Evolutionary conservation across 2,329 filamentous ascomycete species (phyloP).

Genomic region (Alternaria gansuensis): DNA sequence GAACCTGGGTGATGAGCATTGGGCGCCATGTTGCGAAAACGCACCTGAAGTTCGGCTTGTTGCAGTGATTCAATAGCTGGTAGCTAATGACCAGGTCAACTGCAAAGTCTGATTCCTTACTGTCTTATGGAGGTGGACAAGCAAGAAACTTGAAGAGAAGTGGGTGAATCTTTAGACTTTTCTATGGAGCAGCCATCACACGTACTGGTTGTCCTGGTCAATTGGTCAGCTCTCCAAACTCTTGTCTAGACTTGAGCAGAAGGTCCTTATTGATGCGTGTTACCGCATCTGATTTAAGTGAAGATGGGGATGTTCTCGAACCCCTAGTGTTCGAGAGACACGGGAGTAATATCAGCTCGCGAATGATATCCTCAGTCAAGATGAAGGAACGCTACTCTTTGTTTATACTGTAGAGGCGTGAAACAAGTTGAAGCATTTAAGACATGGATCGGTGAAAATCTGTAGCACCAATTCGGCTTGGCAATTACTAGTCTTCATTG

Average conservation of each 20-base stretch:
- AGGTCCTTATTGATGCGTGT: not conserved
- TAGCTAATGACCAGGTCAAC: not conserved
- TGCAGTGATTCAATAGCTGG: not conserved
- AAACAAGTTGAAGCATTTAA: not conserved
- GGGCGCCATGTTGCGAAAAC: not conserved
- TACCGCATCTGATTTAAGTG: not conserved
- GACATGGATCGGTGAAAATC: not conserved
- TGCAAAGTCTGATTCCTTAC: accelerated
- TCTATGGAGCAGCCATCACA: not conserved
- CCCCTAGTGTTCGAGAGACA: not conserved
- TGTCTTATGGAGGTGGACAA: not conserved
- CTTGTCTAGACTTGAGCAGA: not conserved
- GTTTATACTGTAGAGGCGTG: not conserved
- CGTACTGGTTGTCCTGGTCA: not conserved
- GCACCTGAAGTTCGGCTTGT: not conserved
- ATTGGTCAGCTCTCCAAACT: not conserved
- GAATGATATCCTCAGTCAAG: not conserved
- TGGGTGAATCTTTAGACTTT: not conserved
- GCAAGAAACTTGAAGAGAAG: not conserved
- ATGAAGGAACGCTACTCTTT: not conserved
- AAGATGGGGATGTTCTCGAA: not conserved
- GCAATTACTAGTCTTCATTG: not conserved
- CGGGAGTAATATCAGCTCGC: not conserved
- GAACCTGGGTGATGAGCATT: not conserved
- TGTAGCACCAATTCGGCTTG: not conserved